phyloP scores from a whole-genome alignment of 129 eudicot genomes.

The Arctium minus region DNA sequence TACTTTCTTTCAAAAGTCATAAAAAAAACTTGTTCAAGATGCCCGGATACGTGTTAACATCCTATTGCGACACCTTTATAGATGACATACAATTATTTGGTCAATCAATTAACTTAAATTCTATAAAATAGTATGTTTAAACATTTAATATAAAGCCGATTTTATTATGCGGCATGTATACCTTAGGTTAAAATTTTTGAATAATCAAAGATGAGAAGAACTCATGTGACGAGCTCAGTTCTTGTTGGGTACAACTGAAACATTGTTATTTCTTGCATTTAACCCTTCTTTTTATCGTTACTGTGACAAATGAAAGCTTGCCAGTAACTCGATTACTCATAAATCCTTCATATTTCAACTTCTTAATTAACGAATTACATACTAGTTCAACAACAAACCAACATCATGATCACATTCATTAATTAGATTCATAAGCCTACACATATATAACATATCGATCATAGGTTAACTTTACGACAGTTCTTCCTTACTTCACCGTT shows the following conservation, averaged over 20 bases:
- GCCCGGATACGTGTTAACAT: background rate
- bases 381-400: slow-evolving; percentile 1
- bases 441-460: background rate
- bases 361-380: slow-evolving; percentile 11
- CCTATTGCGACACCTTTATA: background rate
- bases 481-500: slow-evolving; percentile 77
- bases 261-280: background rate
- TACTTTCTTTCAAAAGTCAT: too few relatives aligned
- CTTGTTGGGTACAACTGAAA: background rate
- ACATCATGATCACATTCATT: background rate
- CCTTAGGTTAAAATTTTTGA: background rate
- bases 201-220: background rate
- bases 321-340: slow-evolving; percentile 6
- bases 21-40: background rate
- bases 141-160: background rate
- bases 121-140: background rate
- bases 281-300: background rate
- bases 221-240: background rate
- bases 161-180: background rate
- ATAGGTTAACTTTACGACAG: slow-evolving; percentile 50
- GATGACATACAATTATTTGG: background rate
- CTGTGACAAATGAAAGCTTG: background rate
- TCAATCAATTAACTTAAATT: background rate
- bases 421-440: slow-evolving; percentile 9
- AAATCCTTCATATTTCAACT: slow-evolving; percentile 10